These are phyloP conservation scores for Kodamaea sagamina DNA, from an alignment of 805 yeast species.

Conservation along the genomic window DNA sequence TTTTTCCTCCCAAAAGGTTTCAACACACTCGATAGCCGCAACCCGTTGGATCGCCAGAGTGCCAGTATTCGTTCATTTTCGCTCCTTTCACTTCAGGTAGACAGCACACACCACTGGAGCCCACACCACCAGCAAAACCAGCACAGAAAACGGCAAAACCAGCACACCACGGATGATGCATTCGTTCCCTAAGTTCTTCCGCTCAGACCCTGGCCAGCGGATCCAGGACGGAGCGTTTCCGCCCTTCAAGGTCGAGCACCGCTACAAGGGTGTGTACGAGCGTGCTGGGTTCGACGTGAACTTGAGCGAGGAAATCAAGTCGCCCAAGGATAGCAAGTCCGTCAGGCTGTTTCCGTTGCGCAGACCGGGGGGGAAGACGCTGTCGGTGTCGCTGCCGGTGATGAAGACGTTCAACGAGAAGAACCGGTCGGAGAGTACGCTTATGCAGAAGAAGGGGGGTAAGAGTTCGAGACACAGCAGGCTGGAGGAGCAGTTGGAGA, in stretches of 20 bases:
- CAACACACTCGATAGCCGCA: not conserved
- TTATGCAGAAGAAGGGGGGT: too few species aligned
- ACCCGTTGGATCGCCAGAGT: too few species aligned
- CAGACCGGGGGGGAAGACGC: not conserved
- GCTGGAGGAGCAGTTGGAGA: too few species aligned
- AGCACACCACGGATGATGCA: constrained; percentile 12
- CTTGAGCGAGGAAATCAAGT: constrained; percentile 7
- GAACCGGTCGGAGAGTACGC: too few species aligned
- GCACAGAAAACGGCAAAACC: not conserved
- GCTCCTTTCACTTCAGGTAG: too few species aligned
- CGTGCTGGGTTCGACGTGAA: constrained; percentile 74
- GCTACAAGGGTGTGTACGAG: constrained; percentile 72
- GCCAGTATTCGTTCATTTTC: constrained; percentile 2
- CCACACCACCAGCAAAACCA: too few species aligned
- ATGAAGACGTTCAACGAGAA: too few species aligned
- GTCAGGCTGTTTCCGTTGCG: constrained; percentile 7
- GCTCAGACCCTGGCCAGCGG: constrained; percentile 23
- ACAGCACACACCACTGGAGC: too few species aligned
- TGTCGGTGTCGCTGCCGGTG: too few species aligned
- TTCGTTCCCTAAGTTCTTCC: constrained; percentile 24
- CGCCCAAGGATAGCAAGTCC: constrained; percentile 14
- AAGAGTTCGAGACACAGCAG: too few species aligned
- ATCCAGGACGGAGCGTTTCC: constrained; percentile 62
- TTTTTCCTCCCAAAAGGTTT: constrained; percentile 6
- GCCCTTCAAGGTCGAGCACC: constrained; percentile 60